A percentile compares a stretch with the other conserved stretches of the same genome.
Conservation (phyloP, 1,284 basidiomycete genomes). For the Ceratobasidium sp. region DNA sequence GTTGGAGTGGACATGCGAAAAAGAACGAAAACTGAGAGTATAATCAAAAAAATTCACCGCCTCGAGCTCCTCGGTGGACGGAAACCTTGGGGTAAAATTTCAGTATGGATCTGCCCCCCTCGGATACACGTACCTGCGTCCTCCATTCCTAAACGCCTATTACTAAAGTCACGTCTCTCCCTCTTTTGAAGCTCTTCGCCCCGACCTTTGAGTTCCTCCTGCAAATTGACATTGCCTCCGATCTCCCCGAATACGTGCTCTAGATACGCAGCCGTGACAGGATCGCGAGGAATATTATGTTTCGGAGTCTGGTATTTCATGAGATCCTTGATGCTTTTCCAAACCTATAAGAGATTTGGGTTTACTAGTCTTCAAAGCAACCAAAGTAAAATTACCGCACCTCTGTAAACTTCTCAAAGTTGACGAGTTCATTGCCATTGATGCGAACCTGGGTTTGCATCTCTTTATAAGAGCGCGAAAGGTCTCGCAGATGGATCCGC, state of each 20-base stretch:
- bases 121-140: slow-evolving; percentile 8
- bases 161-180: slow-evolving; percentile 24
- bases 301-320: slow-evolving; percentile 13
- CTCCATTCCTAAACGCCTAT: slow-evolving; percentile 29
- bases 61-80: slow-evolving; percentile 7
- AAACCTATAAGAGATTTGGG: slow-evolving; percentile 9
- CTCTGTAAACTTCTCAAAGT: slow-evolving; percentile 33
- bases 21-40: too few species aligned
- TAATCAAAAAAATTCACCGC: not conserved
- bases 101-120: not conserved
- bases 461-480: slow-evolving; percentile 15
- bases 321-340: slow-evolving; percentile 27
- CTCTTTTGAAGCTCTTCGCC: slow-evolving; percentile 12
- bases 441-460: slow-evolving; percentile 8
- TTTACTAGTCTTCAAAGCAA: not conserved
- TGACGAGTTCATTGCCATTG: slow-evolving; percentile 4
- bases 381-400: not conserved
- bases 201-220: slow-evolving; percentile 6
- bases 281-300: not conserved
- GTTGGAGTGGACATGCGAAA: too few species aligned
- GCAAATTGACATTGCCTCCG: not conserved
- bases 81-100: not conserved
- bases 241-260: slow-evolving; percentile 9
- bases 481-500: slow-evolving; percentile 29
- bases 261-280: not conserved